Base-by-base conservation (phyloP, 164 flowering plant genomes). In the Umbilicus rupestris region DNA sequence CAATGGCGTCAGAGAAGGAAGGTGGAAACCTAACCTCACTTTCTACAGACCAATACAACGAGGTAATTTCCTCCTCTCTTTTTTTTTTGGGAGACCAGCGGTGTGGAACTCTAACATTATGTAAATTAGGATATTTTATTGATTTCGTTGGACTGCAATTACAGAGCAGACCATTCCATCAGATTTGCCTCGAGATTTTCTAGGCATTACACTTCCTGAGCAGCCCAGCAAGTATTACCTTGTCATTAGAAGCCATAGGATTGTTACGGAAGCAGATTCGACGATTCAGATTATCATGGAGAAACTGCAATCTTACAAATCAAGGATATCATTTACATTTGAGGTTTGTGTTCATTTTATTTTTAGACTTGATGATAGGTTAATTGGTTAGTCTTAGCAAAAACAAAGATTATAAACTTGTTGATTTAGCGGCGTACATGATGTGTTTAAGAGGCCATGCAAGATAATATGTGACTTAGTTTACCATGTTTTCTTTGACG, bases 1-100 rank as follows among this genome's bases (percentile, higher is more conserved):
- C 67, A 89, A 85, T 70, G 96, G 90, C 45, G 76, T 75, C 60
- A 93, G 86, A 62, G 96, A 80, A 39, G 92, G 96, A 17, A 76
- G 90, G n/a, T 90, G 97, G 98, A 93, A 85, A 70, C 73, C 92
- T 35, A 81, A 84, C 5, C 77, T 90, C 70, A 85, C 86, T 42
- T 79, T 72, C 70, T 88, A 90, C 77, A 86, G 71, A 72, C 86
- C 97, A 45, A 70, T 85, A 9, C 15, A 77, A 0, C 76, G 85
- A 80, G 94, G 96, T 62, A 19, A 15, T 62, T 37, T 6, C 37
- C 11, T 62, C 22, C 19, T 35, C 28, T 62, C 7, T 5, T 19
- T 62, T 17, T n/a, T 1, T n/a, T 37, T 31, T 62, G 22, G 31
- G n/a, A 15, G 3, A 0, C 0, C 0, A 11, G 17, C 2, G n/a